phyloP scores from a whole-genome alignment of 208 protist species.

The Lotmaria passim region DNA sequence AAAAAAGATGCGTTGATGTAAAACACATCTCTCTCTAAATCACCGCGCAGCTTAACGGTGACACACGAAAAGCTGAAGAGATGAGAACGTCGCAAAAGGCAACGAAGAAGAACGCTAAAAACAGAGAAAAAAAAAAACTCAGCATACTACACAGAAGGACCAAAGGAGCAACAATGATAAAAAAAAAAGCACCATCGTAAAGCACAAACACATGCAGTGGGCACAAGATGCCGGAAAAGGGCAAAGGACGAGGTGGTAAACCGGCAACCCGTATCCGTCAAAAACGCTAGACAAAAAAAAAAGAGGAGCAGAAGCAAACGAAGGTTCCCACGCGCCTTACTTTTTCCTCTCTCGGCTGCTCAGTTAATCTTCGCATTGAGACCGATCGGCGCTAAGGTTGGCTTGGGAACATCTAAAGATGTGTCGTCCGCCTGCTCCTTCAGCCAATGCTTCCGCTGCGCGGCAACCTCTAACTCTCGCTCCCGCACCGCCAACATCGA shows the following conservation, averaged over 20 bases:
- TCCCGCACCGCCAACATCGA: conserved; percentile 82
- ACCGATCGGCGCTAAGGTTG: conserved; percentile 79
- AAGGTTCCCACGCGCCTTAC: no score
- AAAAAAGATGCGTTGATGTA: neutral
- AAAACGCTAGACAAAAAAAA: conserved; percentile 1
- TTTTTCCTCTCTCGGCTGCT: neutral
- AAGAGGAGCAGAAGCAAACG: neutral
- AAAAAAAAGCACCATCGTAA: neutral
- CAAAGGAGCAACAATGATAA: neutral
- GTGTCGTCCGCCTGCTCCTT: conserved; percentile 53
- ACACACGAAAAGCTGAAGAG: neutral
- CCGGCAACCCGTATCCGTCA: no score
- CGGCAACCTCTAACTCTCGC: conserved; percentile 78
- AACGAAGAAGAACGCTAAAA: neutral
- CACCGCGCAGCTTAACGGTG: neutral
- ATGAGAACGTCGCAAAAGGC: neutral
- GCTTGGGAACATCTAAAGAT: conserved; percentile 56
- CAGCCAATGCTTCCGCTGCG: conserved; percentile 78
- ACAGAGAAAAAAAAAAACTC: neutral
- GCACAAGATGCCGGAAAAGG: no score
- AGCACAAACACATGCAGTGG: neutral
- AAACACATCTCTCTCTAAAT: neutral
- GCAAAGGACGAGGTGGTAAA: no score
- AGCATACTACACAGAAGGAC: neutral
- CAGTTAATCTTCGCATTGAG: conserved; percentile 47